Evolutionary conservation across 352 stramenopile species (phyloP).

Genomic region (Globisporangium spiculum): DNA sequence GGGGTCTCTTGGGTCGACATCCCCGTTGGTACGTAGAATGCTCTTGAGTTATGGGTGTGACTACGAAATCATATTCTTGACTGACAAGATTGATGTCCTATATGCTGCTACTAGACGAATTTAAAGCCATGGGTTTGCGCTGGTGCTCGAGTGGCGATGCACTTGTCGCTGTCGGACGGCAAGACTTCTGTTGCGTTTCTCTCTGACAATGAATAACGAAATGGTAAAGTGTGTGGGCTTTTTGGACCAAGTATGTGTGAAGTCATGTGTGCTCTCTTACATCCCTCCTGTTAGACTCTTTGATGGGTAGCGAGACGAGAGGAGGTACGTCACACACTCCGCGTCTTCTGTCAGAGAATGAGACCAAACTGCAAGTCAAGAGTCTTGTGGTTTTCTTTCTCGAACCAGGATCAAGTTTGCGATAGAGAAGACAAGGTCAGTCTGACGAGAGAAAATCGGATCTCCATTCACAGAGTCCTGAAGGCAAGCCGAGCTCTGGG

Average conservation of each 20-base stretch:
- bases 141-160: slow-evolving; percentile 56
- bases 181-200: slow-evolving; percentile 69
- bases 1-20: slow-evolving; percentile 77
- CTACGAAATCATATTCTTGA: not conserved
- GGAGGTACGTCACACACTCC: not conserved
- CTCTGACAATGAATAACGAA: slow-evolving; percentile 25
- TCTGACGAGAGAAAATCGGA: not conserved
- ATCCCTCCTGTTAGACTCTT: not conserved
- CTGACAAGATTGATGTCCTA: slow-evolving; percentile 5
- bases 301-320: not conserved
- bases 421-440: not conserved
- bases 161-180: slow-evolving; percentile 50
- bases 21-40: slow-evolving; percentile 28
- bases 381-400: not conserved
- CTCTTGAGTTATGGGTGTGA: not conserved
- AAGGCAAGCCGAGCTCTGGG: not conserved
- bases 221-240: not conserved
- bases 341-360: too few relatives aligned
- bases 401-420: not conserved
- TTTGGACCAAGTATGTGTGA: not conserved
- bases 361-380: not conserved
- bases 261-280: not conserved
- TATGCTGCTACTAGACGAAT: slow-evolving; percentile 35
- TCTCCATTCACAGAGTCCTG: not conserved
- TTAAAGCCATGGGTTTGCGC: slow-evolving; percentile 64